Evolutionary conservation across 176 grass and related monocot species (phyloP).

Genomic region (Ensete glaucum): DNA sequence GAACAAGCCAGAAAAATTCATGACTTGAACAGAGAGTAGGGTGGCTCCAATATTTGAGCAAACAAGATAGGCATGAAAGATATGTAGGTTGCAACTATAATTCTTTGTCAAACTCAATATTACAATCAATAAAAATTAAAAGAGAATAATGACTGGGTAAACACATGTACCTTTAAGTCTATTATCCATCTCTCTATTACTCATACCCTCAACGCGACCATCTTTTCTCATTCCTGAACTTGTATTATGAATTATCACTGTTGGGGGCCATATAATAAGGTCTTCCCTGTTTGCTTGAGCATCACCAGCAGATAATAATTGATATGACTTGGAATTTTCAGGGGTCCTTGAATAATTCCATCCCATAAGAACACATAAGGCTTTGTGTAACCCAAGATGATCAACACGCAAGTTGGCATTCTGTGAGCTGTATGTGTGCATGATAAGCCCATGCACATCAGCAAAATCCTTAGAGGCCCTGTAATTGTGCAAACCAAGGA

Average conservation of each 20-base stretch:
- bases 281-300: constrained; percentile 87
- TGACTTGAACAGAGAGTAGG: not conserved
- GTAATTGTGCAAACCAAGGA: constrained; percentile 16
- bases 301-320: constrained; percentile 64
- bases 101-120: constrained; percentile 15
- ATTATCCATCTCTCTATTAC: constrained; percentile 98
- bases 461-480: constrained; percentile 88
- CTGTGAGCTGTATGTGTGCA: constrained; percentile 70
- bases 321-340: constrained; percentile 89
- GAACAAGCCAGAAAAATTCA: not conserved
- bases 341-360: constrained; percentile 82
- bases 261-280: constrained; percentile 86
- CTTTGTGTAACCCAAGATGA: constrained; percentile 95
- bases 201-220: constrained; percentile 71
- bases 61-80: not conserved
- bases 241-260: constrained; percentile 84
- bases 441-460: constrained; percentile 81
- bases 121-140: not conserved
- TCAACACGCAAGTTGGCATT: constrained; percentile 64
- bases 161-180: constrained; percentile 81
- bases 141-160: constrained; percentile 16
- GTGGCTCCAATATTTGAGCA: not conserved
- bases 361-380: constrained; percentile 91
- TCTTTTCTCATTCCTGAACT: constrained; percentile 77
- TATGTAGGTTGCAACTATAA: constrained; percentile 3